A percentile compares a stretch with the other conserved stretches of the same genome.
Evolutionary conservation across 225 moss, liverwort and hornwort genomes (phyloP).

Genomic region (Straminergon stramineum): DNA sequence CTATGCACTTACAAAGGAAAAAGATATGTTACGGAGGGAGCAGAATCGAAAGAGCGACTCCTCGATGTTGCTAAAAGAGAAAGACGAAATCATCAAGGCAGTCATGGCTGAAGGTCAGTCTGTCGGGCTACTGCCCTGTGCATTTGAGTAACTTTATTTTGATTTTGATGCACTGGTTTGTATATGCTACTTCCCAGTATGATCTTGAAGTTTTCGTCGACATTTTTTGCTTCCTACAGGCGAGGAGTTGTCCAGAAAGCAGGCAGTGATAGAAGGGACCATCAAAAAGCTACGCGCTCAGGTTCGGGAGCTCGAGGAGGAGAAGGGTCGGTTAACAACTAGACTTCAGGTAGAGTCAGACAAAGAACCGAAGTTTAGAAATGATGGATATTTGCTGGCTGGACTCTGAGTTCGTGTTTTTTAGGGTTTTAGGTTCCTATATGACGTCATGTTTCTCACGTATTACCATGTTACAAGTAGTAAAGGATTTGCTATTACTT

Average conservation of each 20-base stretch:
- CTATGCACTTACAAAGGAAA: slow-evolving; percentile 91
- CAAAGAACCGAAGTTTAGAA: background rate
- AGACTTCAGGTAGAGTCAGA: slow-evolving; percentile 61
- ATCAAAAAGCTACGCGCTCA: slow-evolving; percentile 93
- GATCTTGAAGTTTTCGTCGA: background rate
- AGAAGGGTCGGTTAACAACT: slow-evolving; percentile 72
- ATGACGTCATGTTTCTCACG: background rate
- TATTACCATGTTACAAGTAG: background rate
- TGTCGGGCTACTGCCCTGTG: background rate
- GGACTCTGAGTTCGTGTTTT: background rate
- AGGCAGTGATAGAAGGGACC: slow-evolving; percentile 83
- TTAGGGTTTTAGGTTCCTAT: background rate
- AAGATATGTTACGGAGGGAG: slow-evolving; percentile 93
- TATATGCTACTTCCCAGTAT: background rate
- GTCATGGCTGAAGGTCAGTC: slow-evolving; percentile 96
- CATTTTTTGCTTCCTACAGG: slow-evolving; percentile 32
- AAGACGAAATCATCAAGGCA: slow-evolving; percentile 99
- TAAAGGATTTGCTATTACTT: background rate
- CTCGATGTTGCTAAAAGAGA: slow-evolving; percentile 88
- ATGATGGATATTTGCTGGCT: background rate
- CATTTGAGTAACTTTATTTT: background rate
- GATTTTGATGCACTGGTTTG: background rate
- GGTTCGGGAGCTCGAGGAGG: slow-evolving; percentile 96
- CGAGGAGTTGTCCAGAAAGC: slow-evolving; percentile 96
- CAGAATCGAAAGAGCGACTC: slow-evolving; percentile 96